Evolutionary conservation across 306 rosid genomes (phyloP), one percentile per base, ranked within the genome.

Genomic region (Canavalia gladiata): DNA sequence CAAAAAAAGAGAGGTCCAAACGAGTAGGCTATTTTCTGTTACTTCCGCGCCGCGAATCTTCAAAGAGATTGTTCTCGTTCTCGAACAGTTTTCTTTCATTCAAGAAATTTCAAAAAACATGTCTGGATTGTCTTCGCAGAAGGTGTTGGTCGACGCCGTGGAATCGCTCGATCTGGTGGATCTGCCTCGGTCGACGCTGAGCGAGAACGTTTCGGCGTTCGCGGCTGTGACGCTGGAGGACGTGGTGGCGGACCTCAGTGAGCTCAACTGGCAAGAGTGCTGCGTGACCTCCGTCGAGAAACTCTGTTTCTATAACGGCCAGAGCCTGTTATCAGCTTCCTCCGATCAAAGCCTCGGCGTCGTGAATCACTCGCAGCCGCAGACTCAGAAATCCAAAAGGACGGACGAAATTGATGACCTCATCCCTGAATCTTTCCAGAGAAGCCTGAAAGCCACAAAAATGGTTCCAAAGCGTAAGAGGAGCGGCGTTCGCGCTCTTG

Each of bases 261-360:
- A 82, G 54, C 91, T 94, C 33, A 76, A 85, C 39, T 94, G 97
- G 97, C 91, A 88, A 34, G 98, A 94, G 81, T 94, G 98, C 84
- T 87, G 93, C 83, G 89, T 90, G 31, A 89, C 96, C 11, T 90
- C 96, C 12, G 49, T 92, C 34, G 69, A 87, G 79, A 88, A 82
- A 56, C 60, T 94, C 42, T 58, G 84, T 55, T 72, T 89, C 11
- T 33, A 78, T 57, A 51, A 55, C 13, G 75, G 52, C 30, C 64
- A 73, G 74, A 79, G 52, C 55, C 4, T 54, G 57, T 25, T 77
- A 52, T 79, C 85, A 9, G 69, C 59, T 68, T 75, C 52, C 4
- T 50, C 80, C 29, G 57, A 43, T 67, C 80, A 79, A 68, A 81
- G 57, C 33, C 29, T 34, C 9, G 81, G 65, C 12, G 12, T 42